phyloP scores from a whole-genome alignment of 2,329 filamentous ascomycete genomes.

The Colletotrichum sansevieriae region DNA sequence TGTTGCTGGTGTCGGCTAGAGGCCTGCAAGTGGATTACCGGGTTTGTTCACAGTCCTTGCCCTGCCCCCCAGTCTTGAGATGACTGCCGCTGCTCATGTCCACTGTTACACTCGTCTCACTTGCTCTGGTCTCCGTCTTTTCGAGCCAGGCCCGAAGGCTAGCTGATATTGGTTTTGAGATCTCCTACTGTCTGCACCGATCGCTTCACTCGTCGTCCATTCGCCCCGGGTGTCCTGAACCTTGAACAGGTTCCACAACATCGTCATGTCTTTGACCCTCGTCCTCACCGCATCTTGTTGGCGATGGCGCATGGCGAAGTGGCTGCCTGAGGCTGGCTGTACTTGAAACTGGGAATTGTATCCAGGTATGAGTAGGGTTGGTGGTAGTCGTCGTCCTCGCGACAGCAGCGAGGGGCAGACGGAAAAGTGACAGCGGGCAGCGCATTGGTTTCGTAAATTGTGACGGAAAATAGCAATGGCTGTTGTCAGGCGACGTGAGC shows the following conservation, averaged over 20 bases:
- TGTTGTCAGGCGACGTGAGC: slow-evolving; percentile 26
- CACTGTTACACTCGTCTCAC: slow-evolving; percentile 8
- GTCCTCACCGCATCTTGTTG: slow-evolving; percentile 35
- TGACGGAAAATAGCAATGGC: slow-evolving; percentile 6
- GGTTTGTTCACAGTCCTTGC: slow-evolving; percentile 15
- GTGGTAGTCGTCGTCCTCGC: neutral
- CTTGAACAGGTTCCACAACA: slow-evolving; percentile 31
- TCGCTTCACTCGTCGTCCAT: slow-evolving; percentile 28
- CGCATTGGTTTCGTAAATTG: slow-evolving; percentile 13
- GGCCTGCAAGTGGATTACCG: slow-evolving; percentile 26
- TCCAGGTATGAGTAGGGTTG: neutral
- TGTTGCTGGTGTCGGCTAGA: slow-evolving; percentile 13
- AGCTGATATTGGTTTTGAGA: slow-evolving; percentile 22
- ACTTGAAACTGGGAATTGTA: slow-evolving; percentile 24
- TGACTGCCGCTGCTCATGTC: slow-evolving; percentile 1
- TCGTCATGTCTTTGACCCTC: slow-evolving; percentile 28
- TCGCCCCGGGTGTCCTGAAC: slow-evolving; percentile 20
- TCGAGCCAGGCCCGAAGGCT: slow-evolving; percentile 11
- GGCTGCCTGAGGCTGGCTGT: slow-evolving; percentile 1
- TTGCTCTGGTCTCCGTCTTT: slow-evolving; percentile 1
- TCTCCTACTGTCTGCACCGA: slow-evolving; percentile 33
- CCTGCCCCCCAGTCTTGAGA: neutral
- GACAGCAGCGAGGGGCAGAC: neutral
- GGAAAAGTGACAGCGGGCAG: neutral
- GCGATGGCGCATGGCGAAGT: neutral